Conservation (phyloP, 768 basidiomycete genomes). For the Russula brevipes region DNA sequence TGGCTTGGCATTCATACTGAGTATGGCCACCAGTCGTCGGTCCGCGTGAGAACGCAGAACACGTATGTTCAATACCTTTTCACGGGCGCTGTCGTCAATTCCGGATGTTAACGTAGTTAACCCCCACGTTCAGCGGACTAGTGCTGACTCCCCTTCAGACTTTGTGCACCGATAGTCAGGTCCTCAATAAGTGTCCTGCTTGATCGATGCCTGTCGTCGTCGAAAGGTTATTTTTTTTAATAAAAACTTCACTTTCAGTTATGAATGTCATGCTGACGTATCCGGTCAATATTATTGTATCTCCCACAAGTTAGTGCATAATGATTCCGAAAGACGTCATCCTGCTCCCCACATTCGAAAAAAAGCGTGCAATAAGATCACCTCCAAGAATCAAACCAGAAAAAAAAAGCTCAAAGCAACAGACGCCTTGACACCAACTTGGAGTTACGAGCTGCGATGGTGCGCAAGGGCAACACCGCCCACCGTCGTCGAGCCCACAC, state of each 20-base stretch:
- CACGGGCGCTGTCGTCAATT: too few species aligned
- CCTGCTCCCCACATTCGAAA: neutral
- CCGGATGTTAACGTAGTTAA: conserved; percentile 5
- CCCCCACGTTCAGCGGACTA: neutral
- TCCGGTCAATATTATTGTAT: too few species aligned
- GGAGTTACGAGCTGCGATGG: conserved; percentile 19
- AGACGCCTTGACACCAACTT: neutral
- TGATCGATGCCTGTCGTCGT: too few species aligned
- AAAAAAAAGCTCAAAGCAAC: neutral
- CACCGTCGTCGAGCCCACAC: conserved; percentile 44
- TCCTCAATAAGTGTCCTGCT: neutral
- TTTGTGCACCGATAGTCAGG: neutral
- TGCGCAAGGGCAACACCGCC: conserved; percentile 44
- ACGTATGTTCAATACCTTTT: too few species aligned
- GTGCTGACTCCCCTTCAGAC: neutral
- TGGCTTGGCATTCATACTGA: too few species aligned
- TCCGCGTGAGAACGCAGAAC: too few species aligned
- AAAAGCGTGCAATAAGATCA: neutral
- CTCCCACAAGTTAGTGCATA: too few species aligned
- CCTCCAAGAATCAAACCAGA: neutral
- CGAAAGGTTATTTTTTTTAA: too few species aligned
- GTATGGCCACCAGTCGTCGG: too few species aligned
- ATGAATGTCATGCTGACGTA: too few species aligned
- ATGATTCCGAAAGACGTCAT: too few species aligned
- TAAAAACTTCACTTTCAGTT: too few species aligned